Percentiles rank a stretch among this genome's conserved stretches.
These are phyloP conservation scores for Boletus sensibilis DNA, from an alignment of 768 basidiomycete genomes.

Conservation along the genomic window DNA sequence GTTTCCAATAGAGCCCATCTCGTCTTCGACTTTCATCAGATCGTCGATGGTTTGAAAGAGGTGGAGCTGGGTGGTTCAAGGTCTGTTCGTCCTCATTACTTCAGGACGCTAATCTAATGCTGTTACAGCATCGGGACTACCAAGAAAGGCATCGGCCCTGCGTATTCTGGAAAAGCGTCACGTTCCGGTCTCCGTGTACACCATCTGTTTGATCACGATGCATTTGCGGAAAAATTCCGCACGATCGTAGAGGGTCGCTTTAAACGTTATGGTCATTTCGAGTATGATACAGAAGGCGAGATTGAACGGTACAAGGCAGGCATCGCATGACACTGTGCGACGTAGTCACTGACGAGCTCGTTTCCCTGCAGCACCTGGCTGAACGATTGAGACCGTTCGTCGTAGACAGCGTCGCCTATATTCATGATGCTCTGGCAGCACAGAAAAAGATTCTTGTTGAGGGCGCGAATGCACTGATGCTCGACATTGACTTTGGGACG, in stretches of 20 bases:
- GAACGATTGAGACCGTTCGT: conserved; percentile 85
- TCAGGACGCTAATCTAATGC: background rate
- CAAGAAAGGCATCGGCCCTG: conserved; percentile 96
- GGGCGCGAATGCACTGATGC: conserved; percentile 98
- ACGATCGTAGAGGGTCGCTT: conserved; percentile 95
- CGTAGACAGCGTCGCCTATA: conserved; percentile 80
- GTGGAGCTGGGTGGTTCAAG: conserved; percentile 91
- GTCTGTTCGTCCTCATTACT: conserved; percentile 33
- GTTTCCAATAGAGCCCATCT: conserved; percentile 96
- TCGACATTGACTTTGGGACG: conserved; percentile 96
- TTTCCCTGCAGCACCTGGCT: conserved; percentile 62
- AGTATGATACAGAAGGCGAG: conserved; percentile 98
- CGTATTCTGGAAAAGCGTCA: conserved; percentile 96
- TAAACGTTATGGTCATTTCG: conserved; percentile 97
- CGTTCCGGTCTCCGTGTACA: conserved; percentile 95
- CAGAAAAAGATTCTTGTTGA: conserved; percentile 89
- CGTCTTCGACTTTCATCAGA: conserved; percentile 99
- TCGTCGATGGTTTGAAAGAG: conserved; percentile 98
- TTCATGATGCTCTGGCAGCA: conserved; percentile 74
- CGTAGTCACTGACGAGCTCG: background rate
- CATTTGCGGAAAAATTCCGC: conserved; percentile 90
- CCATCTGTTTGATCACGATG: conserved; percentile 86
- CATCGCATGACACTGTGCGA: background rate
- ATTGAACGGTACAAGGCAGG: conserved; percentile 87
- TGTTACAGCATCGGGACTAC: conserved; percentile 87